These are phyloP conservation scores for Fraxinus albicans DNA, from an alignment of 305 asterid genomes.

Conservation along the genomic window DNA sequence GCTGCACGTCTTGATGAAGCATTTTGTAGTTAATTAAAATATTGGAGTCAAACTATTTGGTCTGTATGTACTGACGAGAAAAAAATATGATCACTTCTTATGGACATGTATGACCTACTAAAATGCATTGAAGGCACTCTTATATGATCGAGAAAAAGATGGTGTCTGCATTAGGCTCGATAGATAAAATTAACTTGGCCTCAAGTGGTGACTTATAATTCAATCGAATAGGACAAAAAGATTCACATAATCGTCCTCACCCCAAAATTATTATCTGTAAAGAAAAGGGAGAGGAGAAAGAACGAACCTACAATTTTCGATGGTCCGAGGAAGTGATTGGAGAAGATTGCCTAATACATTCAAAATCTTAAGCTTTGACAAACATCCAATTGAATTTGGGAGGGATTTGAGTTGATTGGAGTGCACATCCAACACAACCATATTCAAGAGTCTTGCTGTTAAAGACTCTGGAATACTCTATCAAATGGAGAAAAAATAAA, in stretches of 20 bases:
- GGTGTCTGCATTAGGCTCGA: too few species aligned
- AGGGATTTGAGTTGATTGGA: conserved; percentile 64
- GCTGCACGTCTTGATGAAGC: neutral
- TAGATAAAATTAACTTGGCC: neutral
- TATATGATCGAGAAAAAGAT: too few species aligned
- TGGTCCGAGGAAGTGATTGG: conserved; percentile 62
- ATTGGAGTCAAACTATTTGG: neutral
- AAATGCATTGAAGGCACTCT: too few species aligned
- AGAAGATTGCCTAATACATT: conserved; percentile 78
- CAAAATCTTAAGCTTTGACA: conserved; percentile 56
- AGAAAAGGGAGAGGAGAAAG: neutral
- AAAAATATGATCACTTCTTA: neutral
- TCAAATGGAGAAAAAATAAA: neutral
- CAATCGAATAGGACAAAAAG: neutral
- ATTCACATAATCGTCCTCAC: neutral
- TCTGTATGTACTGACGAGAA: too few species aligned
- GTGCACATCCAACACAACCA: conserved; percentile 18
- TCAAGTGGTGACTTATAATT: neutral
- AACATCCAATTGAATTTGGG: too few species aligned
- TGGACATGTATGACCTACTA: neutral
- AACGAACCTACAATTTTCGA: conserved; percentile 79
- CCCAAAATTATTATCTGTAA: neutral
- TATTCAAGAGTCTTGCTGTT: conserved; percentile 72
- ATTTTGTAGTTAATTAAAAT: neutral
- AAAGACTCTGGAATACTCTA: conserved; percentile 86